Base-by-base conservation (phyloP, 2,329 filamentous ascomycete species). In the Neoascochyta sp. region DNA sequence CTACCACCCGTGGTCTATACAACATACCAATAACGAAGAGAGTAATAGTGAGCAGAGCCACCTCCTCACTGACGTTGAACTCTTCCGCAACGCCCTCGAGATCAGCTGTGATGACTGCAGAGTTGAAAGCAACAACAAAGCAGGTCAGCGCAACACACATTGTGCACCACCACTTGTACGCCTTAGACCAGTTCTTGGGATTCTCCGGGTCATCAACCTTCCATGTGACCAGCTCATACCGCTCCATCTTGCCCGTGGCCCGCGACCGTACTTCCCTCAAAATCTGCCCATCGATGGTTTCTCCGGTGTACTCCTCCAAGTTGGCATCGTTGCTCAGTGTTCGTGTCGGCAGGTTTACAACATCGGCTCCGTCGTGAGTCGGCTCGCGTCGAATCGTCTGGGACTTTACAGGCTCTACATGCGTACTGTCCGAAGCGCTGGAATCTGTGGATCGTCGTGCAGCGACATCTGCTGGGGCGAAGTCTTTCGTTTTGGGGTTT, bases 171-270 rank as follows among this genome's bases (percentile, higher is more conserved):
- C 86, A 90, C 64, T 89, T 92, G 60, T 69, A 82, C 1, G 65
- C 68, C 60, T 86, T 87, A 34, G 74, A 78, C 84, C 84, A 92
- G 62, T 90, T 92, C 71, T 90, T 90, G 0, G 86, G 86, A 52
- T 90, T 90, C 43, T 81, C 83, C 0, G 77, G 75, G 56, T 92
- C 86, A 36, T 79, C 67, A 3, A 80, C 72, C 4, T 71, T 75
- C 54, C 92, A 94, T 0, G 81, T 83, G 18, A 85, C 80, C 7
- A 85, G 66, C 35, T 80, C 76, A 53, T 76, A 80, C 39, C 57
- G 43, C 34, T 66, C 56, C n/a, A 69, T 57, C 29, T 66, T 58
- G 3, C 72, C 70, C 2, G 66, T 69, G 0, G 68, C 68, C 26
- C 81, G 75, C 3, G 83, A 77, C 44, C 64, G 64, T 12, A 71